phyloP scores from a whole-genome alignment of 176 grass and related monocot genomes.

The Oryza australiensis region DNA sequence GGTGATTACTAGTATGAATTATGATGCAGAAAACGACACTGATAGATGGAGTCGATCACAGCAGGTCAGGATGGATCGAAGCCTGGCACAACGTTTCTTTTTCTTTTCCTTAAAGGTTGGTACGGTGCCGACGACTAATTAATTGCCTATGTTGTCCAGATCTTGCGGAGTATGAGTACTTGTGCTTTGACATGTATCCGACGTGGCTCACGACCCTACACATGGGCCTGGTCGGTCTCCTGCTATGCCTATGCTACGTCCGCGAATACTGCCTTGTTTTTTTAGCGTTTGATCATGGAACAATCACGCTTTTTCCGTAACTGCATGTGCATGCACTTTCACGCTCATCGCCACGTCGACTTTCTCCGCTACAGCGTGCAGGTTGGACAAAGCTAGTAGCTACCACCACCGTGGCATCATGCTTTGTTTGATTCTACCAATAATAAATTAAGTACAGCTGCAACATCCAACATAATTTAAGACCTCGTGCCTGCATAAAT shows the following conservation, averaged over 20 bases:
- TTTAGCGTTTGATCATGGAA: slow-evolving; percentile 19
- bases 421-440: background rate
- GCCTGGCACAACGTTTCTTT: background rate
- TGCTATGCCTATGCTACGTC: background rate
- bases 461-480: background rate
- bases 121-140: background rate
- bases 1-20: too few relatives aligned
- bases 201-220: slow-evolving; percentile 30
- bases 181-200: slow-evolving; percentile 1
- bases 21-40: too few relatives aligned
- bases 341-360: background rate
- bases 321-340: background rate
- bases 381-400: background rate
- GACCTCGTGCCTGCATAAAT: background rate
- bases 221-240: slow-evolving; percentile 14
- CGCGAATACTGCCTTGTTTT: background rate
- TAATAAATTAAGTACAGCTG: background rate
- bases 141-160: background rate
- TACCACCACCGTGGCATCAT: background rate
- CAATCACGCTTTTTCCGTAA: slow-evolving; percentile 4
- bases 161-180: background rate
- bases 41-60: background rate
- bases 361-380: background rate
- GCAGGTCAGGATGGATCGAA: background rate
- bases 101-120: background rate